These are phyloP conservation scores for Magnolia officinalis DNA, from an alignment of 164 flowering plant genomes.

Conservation along the genomic window DNA sequence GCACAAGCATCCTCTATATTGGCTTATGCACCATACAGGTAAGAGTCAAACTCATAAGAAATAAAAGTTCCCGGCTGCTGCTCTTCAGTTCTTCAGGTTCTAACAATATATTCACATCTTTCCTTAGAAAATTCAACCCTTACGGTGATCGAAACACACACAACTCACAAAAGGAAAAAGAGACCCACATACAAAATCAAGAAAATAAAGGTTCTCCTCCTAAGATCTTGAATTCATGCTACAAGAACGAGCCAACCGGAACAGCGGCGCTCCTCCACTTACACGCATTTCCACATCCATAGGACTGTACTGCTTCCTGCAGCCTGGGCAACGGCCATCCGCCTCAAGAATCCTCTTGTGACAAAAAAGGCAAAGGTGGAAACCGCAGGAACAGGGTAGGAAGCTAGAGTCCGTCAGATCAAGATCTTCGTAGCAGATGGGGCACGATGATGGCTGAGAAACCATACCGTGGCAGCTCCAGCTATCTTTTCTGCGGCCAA, in stretches of 20 bases:
- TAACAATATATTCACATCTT: conserved; percentile 42
- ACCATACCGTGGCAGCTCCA: conserved; percentile 36
- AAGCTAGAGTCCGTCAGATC: conserved; percentile 81
- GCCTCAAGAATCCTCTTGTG: conserved; percentile 87
- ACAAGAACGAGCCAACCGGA: conserved; percentile 64
- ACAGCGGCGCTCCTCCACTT: conserved; percentile 37
- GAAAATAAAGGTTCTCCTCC: conserved; percentile 8
- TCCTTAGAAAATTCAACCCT: conserved; percentile 13
- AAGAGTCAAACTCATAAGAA: conserved; percentile 34
- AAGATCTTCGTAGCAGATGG: conserved; percentile 83
- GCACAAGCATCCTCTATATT: conserved; percentile 43
- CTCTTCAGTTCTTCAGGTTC: conserved; percentile 21
- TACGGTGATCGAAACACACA: conserved; percentile 1
- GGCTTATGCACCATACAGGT: conserved; percentile 32
- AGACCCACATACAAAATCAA: not conserved
- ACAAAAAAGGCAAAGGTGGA: conserved; percentile 87
- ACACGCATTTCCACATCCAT: conserved; percentile 36
- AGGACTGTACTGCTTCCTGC: conserved; percentile 64
- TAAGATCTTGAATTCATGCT: conserved; percentile 72
- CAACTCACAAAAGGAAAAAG: not conserved
- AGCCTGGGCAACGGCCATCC: conserved; percentile 92
- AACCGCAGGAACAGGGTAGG: conserved; percentile 85
- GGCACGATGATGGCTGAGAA: conserved; percentile 65
- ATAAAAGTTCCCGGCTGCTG: conserved; percentile 22
- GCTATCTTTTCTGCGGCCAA: conserved; percentile 22